Conservation (phyloP, 441 rosid species). For the Erodium texanum region DNA sequence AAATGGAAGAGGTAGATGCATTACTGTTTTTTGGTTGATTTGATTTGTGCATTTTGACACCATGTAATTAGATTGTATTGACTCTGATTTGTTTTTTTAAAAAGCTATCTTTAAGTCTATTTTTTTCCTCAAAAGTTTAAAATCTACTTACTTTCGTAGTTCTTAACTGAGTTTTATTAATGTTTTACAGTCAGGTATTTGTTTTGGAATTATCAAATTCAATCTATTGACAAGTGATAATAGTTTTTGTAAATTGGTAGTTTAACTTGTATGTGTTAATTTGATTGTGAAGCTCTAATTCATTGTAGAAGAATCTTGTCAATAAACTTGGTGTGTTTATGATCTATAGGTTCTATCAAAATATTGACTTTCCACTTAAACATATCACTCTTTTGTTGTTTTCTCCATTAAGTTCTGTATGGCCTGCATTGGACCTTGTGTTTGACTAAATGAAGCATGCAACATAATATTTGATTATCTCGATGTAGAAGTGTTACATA, state of each 20-base stretch:
- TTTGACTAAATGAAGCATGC: not conserved
- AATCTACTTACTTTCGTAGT: no score
- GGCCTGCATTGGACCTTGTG: not conserved
- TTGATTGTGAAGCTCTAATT: not conserved
- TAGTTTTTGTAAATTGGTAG: not conserved
- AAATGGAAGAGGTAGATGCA: slow-evolving; percentile 82
- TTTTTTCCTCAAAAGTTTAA: no score
- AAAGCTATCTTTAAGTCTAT: not conserved
- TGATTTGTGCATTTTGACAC: not conserved
- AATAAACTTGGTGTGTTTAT: not conserved
- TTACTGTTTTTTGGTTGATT: not conserved
- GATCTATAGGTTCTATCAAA: no score
- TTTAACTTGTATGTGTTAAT: not conserved
- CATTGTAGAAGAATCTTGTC: not conserved
- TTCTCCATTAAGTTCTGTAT: no score
- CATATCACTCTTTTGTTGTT: not conserved
- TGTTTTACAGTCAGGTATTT: not conserved
- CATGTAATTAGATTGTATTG: not conserved
- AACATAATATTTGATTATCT: not conserved
- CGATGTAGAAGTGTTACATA: not conserved
- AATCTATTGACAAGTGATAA: no score
- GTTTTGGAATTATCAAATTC: no score
- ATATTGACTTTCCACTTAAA: no score
- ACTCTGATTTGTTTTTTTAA: not conserved
- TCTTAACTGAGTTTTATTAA: not conserved